phyloP scores from a whole-genome alignment of 1,284 basidiomycete species.

The Naganishia albida region DNA sequence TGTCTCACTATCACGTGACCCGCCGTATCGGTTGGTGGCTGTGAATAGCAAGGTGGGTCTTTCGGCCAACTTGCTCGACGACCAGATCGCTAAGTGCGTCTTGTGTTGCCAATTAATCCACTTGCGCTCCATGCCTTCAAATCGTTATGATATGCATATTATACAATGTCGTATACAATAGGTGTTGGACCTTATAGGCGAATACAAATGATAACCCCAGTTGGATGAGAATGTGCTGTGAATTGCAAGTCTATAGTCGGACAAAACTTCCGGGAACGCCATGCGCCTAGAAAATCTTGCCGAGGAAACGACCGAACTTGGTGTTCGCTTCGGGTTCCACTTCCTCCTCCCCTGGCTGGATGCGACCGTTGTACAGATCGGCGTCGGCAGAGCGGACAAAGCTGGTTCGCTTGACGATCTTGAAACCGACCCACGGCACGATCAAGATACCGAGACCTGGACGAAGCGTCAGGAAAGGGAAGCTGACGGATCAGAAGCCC shows the following conservation, averaged over 20 bases:
- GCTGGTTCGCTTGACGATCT: conserved; percentile 17
- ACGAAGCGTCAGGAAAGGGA: neutral
- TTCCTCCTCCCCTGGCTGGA: conserved; percentile 28
- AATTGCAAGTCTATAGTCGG: neutral
- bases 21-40: too few species aligned
- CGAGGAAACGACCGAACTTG: conserved; percentile 16
- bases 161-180: conserved; percentile 14
- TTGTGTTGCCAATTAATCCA: too few species aligned
- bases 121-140: too few species aligned
- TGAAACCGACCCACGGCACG: conserved; percentile 28
- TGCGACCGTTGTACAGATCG: conserved; percentile 29
- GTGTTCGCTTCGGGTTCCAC: conserved; percentile 15
- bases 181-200: conserved; percentile 20
- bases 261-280: neutral
- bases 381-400: conserved; percentile 26
- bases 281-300: conserved; percentile 21
- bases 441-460: conserved; percentile 22
- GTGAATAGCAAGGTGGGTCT: too few species aligned
- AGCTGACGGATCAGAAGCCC: neutral
- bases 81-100: too few species aligned
- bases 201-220: conserved; percentile 16
- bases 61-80: too few species aligned
- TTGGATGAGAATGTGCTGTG: conserved; percentile 7
- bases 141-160: neutral
- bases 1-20: too few species aligned